These are phyloP conservation scores for Curvularia eragrostidis DNA, from an alignment of 2,329 filamentous ascomycete species.

Conservation along the genomic window DNA sequence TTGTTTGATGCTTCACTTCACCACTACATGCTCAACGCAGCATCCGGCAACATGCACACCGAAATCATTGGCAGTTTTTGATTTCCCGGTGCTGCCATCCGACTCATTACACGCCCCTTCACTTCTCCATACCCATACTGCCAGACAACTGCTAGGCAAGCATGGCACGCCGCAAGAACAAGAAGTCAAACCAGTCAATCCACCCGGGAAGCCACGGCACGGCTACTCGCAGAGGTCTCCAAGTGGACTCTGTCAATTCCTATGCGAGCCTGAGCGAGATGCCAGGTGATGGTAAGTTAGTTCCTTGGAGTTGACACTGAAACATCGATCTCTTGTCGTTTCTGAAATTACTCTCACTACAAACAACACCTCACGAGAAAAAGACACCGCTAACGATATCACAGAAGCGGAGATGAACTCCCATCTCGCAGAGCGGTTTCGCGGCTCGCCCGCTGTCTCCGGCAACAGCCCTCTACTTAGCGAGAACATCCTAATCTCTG, in stretches of 20 bases:
- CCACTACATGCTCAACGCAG: neutral
- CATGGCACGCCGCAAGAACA: constrained; percentile 18
- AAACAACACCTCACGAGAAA: neutral
- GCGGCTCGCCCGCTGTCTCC: neutral
- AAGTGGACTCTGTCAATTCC: constrained; percentile 11
- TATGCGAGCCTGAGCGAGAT: constrained; percentile 15
- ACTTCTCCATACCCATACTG: neutral
- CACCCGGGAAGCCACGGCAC: constrained; percentile 10
- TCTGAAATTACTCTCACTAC: neutral
- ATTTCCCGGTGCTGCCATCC: neutral
- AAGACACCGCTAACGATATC: constrained; percentile 7
- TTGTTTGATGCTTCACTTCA: constrained; percentile 5
- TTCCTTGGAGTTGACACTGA: neutral
- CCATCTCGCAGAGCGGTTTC: constrained; percentile 25
- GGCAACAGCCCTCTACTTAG: constrained; percentile 10
- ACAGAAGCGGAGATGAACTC: constrained; percentile 30
- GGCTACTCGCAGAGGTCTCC: neutral
- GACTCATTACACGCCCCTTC: neutral
- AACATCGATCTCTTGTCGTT: neutral
- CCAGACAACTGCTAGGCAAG: constrained; percentile 3
- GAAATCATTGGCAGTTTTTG: neutral
- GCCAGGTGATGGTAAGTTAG: constrained; percentile 17
- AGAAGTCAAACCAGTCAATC: constrained; percentile 6
- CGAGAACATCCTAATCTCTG: constrained; percentile 24
- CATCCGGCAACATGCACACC: neutral